phyloP scores from a whole-genome alignment of 1,284 basidiomycete species.

The Cryptococcus hybrid region DNA sequence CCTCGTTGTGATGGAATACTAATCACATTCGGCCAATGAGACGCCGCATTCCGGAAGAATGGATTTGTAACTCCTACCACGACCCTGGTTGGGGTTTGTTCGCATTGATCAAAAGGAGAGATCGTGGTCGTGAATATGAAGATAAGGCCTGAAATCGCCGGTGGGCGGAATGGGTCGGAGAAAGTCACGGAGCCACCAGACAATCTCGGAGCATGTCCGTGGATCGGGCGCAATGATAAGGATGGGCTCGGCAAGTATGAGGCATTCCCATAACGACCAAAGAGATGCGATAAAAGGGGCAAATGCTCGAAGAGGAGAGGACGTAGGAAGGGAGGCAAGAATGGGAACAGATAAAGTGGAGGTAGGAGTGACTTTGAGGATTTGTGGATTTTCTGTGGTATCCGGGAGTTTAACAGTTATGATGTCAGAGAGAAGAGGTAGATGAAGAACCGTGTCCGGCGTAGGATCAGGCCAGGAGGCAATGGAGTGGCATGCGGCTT shows the following conservation, averaged over 20 bases:
- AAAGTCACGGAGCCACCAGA: conserved; percentile 89
- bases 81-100: conserved; percentile 80
- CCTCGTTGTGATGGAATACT: conserved; percentile 30
- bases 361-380: conserved; percentile 16
- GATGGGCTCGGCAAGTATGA: conserved; percentile 83
- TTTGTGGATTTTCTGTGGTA: conserved; percentile 67
- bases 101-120: conserved; percentile 71
- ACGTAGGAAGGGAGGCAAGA: conserved; percentile 69
- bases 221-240: conserved; percentile 81
- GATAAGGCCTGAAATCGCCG: conserved; percentile 86
- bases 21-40: conserved; percentile 86
- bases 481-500: conserved; percentile 81
- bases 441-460: conserved; percentile 64
- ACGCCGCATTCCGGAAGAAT: conserved; percentile 81
- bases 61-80: conserved; percentile 94
- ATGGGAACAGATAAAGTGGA: conserved; percentile 4
- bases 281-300: conserved; percentile 71
- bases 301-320: conserved; percentile 69
- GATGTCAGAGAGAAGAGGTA: conserved; percentile 76
- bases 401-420: conserved; percentile 70
- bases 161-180: conserved; percentile 82
- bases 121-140: conserved; percentile 93
- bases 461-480: conserved; percentile 71
- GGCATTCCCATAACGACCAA: conserved; percentile 94
- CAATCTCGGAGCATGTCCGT: conserved; percentile 67